A percentile compares a stretch with the other conserved stretches of the same genome.
phyloP scores from a whole-genome alignment of 2,329 filamentous ascomycete genomes.

The Harringtonia aguacate region DNA sequence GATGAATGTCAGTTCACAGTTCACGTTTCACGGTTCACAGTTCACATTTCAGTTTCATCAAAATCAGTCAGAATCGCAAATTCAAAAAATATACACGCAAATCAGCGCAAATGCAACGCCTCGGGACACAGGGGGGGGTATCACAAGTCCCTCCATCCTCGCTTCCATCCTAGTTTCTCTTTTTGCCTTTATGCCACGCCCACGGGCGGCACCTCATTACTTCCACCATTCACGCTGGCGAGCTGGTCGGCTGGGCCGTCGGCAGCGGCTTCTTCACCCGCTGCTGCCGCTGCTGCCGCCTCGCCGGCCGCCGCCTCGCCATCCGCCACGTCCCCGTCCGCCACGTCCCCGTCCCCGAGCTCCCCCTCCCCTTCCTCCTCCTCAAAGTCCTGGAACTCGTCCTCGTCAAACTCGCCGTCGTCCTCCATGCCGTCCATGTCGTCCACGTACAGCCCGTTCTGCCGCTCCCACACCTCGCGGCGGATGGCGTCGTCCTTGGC shows the following conservation, averaged over 20 bases:
- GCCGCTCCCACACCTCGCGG: conserved; percentile 63
- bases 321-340: conserved; percentile 9
- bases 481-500: conserved; percentile 80
- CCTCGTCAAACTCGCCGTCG: conserved; percentile 16
- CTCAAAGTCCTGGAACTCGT: background rate
- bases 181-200: too few species aligned
- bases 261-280: too few species aligned
- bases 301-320: background rate
- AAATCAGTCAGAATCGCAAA: background rate
- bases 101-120: background rate
- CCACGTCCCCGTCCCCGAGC: background rate
- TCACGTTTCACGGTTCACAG: too few species aligned
- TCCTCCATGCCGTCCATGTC: conserved; percentile 34
- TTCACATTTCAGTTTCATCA: too few species aligned
- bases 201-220: too few species aligned
- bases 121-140: background rate
- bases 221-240: too few species aligned
- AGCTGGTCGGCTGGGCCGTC: too few species aligned
- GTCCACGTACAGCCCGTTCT: conserved; percentile 42
- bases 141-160: background rate
- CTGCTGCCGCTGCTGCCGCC: background rate
- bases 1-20: background rate
- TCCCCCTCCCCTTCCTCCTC: background rate
- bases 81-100: background rate
- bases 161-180: too few species aligned